Conservation (phyloP, 257 asterid species). For the Striga asiatica region DNA sequence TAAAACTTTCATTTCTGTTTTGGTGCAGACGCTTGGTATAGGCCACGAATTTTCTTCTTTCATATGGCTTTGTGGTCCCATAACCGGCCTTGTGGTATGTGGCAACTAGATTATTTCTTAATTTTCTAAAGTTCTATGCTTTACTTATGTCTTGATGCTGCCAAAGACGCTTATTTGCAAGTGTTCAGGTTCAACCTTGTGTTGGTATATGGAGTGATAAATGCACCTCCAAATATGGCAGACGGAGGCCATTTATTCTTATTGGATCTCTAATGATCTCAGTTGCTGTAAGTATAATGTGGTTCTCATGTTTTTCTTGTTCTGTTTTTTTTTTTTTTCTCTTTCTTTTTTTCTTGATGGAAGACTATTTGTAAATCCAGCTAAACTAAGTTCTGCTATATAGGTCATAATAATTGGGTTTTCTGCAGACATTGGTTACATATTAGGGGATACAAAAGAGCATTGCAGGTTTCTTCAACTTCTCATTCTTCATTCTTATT, state of each 20-base stretch:
- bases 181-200: slow-evolving; percentile 93
- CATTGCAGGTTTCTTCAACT: slow-evolving; percentile 75
- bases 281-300: slow-evolving; percentile 50
- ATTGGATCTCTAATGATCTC: slow-evolving; percentile 85
- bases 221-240: slow-evolving; percentile 83
- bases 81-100: slow-evolving; percentile 97
- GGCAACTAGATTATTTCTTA: slow-evolving; percentile 6
- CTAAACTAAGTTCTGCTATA: slow-evolving; percentile 34
- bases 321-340: not conserved
- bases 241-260: slow-evolving; percentile 80
- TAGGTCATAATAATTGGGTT: slow-evolving; percentile 92
- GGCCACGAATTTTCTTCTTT: slow-evolving; percentile 93
- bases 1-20: slow-evolving; percentile 21
- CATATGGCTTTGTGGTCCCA: slow-evolving; percentile 99
- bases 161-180: slow-evolving; percentile 10
- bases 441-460: slow-evolving; percentile 91
- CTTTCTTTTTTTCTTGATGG: not conserved
- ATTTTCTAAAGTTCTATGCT: not conserved
- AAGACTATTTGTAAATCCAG: slow-evolving; percentile 13
- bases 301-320: slow-evolving; percentile 6
- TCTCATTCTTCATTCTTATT: slow-evolving; percentile 11
- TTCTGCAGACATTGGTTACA: slow-evolving; percentile 98
- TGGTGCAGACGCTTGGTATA: slow-evolving; percentile 95
- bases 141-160: slow-evolving; percentile 1
- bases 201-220: slow-evolving; percentile 99